Percentiles rank a stretch among this genome's conserved stretches.
Evolutionary conservation across 352 stramenopile genomes (phyloP).

Genomic region (Phytopythium kandeliae): DNA sequence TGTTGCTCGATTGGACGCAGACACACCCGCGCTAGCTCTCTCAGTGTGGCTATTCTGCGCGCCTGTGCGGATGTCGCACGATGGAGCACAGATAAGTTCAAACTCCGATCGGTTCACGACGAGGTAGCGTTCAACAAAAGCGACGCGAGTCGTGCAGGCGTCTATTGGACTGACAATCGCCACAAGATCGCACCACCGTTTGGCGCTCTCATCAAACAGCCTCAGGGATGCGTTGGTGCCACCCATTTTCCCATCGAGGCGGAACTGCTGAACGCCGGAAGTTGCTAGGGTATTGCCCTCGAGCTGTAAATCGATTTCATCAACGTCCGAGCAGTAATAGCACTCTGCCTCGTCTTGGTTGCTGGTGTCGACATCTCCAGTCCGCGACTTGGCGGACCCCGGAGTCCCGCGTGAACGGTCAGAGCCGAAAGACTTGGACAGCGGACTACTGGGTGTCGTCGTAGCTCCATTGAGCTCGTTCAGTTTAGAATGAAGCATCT

Average conservation of each 20-base stretch:
- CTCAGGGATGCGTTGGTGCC: slow-evolving; percentile 62
- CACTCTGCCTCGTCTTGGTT: slow-evolving; percentile 34
- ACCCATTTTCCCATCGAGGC: slow-evolving; percentile 39
- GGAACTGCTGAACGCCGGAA: slow-evolving; percentile 57
- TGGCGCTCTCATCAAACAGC: slow-evolving; percentile 63
- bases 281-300: slow-evolving; percentile 45
- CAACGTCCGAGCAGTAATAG: slow-evolving; percentile 71
- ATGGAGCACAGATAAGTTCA: slow-evolving; percentile 40
- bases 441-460: slow-evolving; percentile 14
- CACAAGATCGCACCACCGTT: slow-evolving; percentile 75
- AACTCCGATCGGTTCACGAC: slow-evolving; percentile 69
- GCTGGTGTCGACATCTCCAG: slow-evolving; percentile 12
- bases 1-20: not conserved
- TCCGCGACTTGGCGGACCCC: not conserved
- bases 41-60: slow-evolving; percentile 3
- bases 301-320: slow-evolving; percentile 54
- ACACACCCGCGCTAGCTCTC: slow-evolving; percentile 2
- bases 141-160: slow-evolving; percentile 61
- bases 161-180: slow-evolving; percentile 65
- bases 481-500: slow-evolving; percentile 69
- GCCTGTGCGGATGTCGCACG: slow-evolving; percentile 31
- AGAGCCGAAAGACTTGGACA: not conserved
- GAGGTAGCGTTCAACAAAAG: slow-evolving; percentile 78
- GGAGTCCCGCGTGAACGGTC: not conserved
- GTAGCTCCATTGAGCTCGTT: slow-evolving; percentile 48